Percentiles rank a stretch among this genome's conserved stretches.
phyloP scores from a whole-genome alignment of 2,329 filamentous ascomycete species.

The Penicillium aurantiogriseum region DNA sequence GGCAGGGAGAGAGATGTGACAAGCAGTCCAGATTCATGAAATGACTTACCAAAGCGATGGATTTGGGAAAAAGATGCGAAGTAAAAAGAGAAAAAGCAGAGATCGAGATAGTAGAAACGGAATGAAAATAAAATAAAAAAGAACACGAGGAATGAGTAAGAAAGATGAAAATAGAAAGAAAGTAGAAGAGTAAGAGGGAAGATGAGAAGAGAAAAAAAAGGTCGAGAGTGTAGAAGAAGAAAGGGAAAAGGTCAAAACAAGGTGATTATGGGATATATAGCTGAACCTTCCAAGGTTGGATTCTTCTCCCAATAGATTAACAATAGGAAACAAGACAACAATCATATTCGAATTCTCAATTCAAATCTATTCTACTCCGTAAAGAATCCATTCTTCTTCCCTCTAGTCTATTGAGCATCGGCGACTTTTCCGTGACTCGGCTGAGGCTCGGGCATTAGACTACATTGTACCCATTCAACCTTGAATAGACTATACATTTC shows the following conservation, averaged over 20 bases:
- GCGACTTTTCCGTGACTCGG: background rate
- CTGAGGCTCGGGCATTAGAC: background rate
- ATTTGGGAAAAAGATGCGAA: background rate
- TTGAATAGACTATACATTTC: background rate
- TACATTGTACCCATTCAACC: background rate
- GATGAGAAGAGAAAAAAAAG: background rate
- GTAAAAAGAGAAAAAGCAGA: background rate
- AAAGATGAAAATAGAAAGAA: background rate
- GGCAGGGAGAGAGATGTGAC: background rate
- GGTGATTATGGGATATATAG: slow-evolving; percentile 1
- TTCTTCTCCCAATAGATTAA: background rate
- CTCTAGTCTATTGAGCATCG: background rate
- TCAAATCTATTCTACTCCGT: background rate
- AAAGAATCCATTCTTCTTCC: background rate
- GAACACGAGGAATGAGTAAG: background rate
- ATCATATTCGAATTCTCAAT: background rate
- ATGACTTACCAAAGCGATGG: slow-evolving; percentile 5
- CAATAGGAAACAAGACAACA: background rate
- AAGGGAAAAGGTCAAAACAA: slow-evolving; percentile 10
- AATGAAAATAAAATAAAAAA: background rate
- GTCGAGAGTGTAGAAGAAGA: background rate
- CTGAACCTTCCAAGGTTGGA: background rate
- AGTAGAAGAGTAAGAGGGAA: background rate
- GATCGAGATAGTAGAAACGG: background rate
- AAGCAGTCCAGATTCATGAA: background rate